Evolutionary conservation across 2,329 filamentous ascomycete genomes (phyloP), one percentile per base, ranked within the genome.

Genomic region (Immersiporthe knoxdaviesiana): DNA sequence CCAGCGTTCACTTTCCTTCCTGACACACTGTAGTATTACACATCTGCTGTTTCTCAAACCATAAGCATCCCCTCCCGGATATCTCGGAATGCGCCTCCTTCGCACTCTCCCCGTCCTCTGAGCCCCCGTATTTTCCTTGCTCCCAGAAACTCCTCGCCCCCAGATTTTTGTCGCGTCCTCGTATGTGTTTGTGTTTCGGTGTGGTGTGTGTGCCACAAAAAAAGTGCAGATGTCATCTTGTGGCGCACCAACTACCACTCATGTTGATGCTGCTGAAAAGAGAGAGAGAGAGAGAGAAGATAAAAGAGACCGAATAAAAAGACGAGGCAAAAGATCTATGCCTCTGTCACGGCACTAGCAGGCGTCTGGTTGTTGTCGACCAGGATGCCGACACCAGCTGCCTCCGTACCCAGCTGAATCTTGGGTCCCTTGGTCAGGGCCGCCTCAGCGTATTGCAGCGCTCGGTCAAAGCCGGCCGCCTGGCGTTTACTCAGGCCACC

Each of bases 381-480:
- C 44, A 78, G 78, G 63, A 82, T 81, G 72, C 80, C 80, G 65
- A 82, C 78, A 54, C 80, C 80, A 47, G 80, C 76, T 68, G 78
- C 77, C 24, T 79, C 80, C 65, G 80, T 82, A 58, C 80, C 80
- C 44, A 82, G 77, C 72, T 82, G 76, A 67, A 82, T 72, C 67
- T 78, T 75, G 61, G 80, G 80, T 10, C 78, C 77, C 72, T 78
- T 81, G 58, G 75, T 77, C 63, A 82, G 71, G 50, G 80, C 80
- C 11, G 74, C 79, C 71, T 81, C 77, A 56, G 81, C 80, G 69
- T 74, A 82, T 21, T 74, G 78, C 32, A 82, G 74, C 14, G 81
- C 80, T 10, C 79, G 78, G 72, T 82, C 79, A 71, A 82, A 82
- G 61, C 81, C 79, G 54, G 75, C 71, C 27, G 80, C 73, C 70